These are phyloP conservation scores for Umbelopsis sp. DNA, from an alignment of 371 early-diverging fungal genomes.

Conservation along the genomic window DNA sequence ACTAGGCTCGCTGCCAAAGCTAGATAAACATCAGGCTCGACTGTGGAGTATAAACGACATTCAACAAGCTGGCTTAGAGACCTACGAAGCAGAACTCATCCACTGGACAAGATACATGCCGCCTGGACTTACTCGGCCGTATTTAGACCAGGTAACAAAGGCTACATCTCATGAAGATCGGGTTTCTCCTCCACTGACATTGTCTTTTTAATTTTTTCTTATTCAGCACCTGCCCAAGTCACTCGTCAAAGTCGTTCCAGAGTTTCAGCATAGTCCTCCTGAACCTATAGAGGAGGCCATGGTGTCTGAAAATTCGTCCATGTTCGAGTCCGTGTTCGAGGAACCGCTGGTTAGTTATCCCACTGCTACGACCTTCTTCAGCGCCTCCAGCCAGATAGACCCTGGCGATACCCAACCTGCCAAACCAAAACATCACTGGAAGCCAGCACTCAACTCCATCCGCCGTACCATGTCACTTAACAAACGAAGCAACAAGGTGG, in stretches of 20 bases:
- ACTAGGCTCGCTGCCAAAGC: not conserved
- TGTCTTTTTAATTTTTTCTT: not conserved
- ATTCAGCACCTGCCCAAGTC: not conserved
- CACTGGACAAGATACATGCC: constrained; percentile 8
- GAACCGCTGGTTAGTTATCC: too few relatives aligned
- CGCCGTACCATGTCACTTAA: not conserved
- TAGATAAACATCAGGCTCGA: not conserved
- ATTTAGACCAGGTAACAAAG: not conserved
- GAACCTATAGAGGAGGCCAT: not conserved
- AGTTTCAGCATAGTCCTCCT: too few relatives aligned
- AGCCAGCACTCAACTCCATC: not conserved
- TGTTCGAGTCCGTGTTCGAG: not conserved
- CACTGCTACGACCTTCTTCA: too few relatives aligned
- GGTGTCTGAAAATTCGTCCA: not conserved
- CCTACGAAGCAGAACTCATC: not conserved
- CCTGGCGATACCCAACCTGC: not conserved
- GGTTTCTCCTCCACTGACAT: not conserved
- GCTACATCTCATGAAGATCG: not conserved
- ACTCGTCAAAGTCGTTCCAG: not conserved
- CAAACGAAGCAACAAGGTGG: not conserved
- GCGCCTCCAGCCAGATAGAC: not conserved
- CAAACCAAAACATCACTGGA: not conserved
- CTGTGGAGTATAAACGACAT: not conserved
- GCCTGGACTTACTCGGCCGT: not conserved
- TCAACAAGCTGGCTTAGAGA: not conserved